Base-by-base conservation (phyloP, 2,329 filamentous ascomycete genomes). In the Chaetomium globosum region DNA sequence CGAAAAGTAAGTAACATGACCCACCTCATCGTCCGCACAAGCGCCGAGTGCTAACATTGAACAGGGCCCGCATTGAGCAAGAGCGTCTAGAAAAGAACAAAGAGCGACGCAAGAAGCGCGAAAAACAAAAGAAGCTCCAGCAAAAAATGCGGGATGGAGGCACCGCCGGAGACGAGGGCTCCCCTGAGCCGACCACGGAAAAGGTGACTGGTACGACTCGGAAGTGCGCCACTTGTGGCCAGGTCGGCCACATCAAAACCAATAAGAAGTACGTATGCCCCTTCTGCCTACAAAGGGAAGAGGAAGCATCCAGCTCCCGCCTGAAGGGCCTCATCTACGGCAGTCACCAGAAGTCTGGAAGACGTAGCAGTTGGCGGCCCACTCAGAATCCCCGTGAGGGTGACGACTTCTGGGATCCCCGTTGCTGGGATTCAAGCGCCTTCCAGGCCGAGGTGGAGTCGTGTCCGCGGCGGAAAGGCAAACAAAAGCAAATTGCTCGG, bases 151-250 rank as follows among this genome's bases (percentile, higher is more conserved):
- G 64, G 23, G 79, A 71, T 26, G 68, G 71, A 61, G 73, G 74
- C 57, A 67, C 66, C 58, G 68, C 74, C 51, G 80, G 77, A 59
- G 82, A 81, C 59, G 80, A 81, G 43, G 80, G 76, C 56, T 86
- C 84, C 33, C 84, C 84, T 28, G 83, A 83, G 65, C 75, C 78
- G 31, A 74, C 77, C 31, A 73, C 78, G 58, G 84, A 83, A 74
- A 85, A 86, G 74, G 80, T 83, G 66, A 84, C 80, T 56, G 87
- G 89, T 67, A 96, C 92, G 64, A 89, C 89, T 39, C 86, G 96
- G 73, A 98, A 98, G 81, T 99, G 95, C 80, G 95, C 95, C 71
- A 98, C 97, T 78, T 99, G 95, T 79, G 95, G 95, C 59, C 91
- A 95, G 77, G 90, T 96, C 62, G 95, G 95, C 36, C 95, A 99